These are phyloP conservation scores for Kodamaea sp. DNA, from an alignment of 1,139 yeast genomes.

Conservation along the genomic window DNA sequence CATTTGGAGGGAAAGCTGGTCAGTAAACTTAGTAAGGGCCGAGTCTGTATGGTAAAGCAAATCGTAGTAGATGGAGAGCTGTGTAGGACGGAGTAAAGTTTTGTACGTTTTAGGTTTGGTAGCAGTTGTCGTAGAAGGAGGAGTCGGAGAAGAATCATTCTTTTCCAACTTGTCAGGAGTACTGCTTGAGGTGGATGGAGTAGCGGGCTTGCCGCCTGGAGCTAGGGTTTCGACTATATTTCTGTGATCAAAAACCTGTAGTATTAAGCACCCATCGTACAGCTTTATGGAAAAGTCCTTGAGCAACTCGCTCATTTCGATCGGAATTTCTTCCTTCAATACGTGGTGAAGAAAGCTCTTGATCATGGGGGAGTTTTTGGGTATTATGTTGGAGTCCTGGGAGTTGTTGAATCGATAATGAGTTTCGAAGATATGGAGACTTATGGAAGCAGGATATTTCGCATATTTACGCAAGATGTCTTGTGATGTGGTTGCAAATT, in stretches of 20 bases:
- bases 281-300: slow-evolving; percentile 81
- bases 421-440: slow-evolving; percentile 85
- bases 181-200: slow-evolving; percentile 1
- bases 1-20: slow-evolving; percentile 71
- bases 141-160: slow-evolving; percentile 5
- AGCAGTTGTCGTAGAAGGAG: slow-evolving; percentile 3
- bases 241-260: slow-evolving; percentile 80
- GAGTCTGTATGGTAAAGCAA: slow-evolving; percentile 80
- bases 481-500: slow-evolving; percentile 70
- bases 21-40: slow-evolving; percentile 74
- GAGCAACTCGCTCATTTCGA: slow-evolving; percentile 84
- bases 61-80: slow-evolving; percentile 80
- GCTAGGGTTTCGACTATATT: slow-evolving; percentile 27
- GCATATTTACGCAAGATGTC: slow-evolving; percentile 78
- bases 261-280: slow-evolving; percentile 86
- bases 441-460: slow-evolving; percentile 78
- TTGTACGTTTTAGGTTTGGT: slow-evolving; percentile 68
- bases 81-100: slow-evolving; percentile 78
- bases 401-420: slow-evolving; percentile 78
- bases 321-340: slow-evolving; percentile 80
- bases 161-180: slow-evolving; percentile 4
- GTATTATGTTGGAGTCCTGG: slow-evolving; percentile 74
- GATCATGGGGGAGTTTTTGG: slow-evolving; percentile 77
- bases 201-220: slow-evolving; percentile 5
- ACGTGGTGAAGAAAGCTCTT: slow-evolving; percentile 79